Conservation (phyloP, 2,329 filamentous ascomycete species). For the Fusarium nygamai region DNA sequence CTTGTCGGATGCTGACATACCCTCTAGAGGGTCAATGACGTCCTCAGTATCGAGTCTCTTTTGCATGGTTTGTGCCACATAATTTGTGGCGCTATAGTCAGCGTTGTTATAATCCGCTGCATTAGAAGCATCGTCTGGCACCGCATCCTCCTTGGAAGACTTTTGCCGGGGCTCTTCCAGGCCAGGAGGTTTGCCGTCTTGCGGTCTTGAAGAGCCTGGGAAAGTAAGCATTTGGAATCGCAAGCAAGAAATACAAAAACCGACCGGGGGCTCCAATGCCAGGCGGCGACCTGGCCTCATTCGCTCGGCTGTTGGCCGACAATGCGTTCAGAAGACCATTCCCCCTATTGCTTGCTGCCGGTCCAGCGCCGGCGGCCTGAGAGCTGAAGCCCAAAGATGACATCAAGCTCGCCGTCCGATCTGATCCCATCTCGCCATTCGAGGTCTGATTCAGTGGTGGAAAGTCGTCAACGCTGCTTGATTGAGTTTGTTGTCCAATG, state of each 20-base stretch:
- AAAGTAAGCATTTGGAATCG: slow-evolving; percentile 36
- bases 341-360: slow-evolving; percentile 57
- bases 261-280: slow-evolving; percentile 52
- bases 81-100: background rate
- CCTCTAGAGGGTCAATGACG: slow-evolving; percentile 66
- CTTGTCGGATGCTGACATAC: slow-evolving; percentile 70
- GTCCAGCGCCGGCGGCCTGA: slow-evolving; percentile 52
- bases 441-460: slow-evolving; percentile 67
- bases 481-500: slow-evolving; percentile 56
- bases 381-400: slow-evolving; percentile 64
- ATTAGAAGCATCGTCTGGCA: slow-evolving; percentile 52
- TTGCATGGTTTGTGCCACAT: background rate
- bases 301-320: slow-evolving; percentile 65
- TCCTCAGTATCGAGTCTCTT: slow-evolving; percentile 52
- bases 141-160: slow-evolving; percentile 53
- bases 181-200: slow-evolving; percentile 54
- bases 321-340: slow-evolving; percentile 72
- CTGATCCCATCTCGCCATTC: slow-evolving; percentile 67
- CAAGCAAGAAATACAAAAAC: background rate
- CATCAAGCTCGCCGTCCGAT: slow-evolving; percentile 63
- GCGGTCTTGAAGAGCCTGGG: slow-evolving; percentile 51
- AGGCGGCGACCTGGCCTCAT: slow-evolving; percentile 61
- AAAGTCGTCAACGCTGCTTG: slow-evolving; percentile 67
- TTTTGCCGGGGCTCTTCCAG: slow-evolving; percentile 58
- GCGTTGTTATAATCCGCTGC: slow-evolving; percentile 60